Evolutionary conservation across 352 stramenopile species (phyloP).

Genomic region (Phytophthora pisi): DNA sequence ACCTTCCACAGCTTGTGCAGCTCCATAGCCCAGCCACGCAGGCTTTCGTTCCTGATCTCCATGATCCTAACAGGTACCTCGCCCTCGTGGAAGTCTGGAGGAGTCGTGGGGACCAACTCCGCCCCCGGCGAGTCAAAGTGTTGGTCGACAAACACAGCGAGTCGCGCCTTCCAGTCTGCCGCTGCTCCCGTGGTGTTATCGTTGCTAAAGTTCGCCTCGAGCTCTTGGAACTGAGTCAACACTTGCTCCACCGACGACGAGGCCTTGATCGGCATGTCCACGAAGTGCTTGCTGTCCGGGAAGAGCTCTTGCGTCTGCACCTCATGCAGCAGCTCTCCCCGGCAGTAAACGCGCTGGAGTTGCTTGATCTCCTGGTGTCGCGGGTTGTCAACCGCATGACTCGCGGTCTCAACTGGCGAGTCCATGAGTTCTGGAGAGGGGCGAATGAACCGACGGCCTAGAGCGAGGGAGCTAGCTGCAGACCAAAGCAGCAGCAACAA

Average conservation of each 20-base stretch:
- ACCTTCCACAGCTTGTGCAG: slow-evolving; percentile 81
- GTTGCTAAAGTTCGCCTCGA: slow-evolving; percentile 9
- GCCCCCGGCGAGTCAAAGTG: slow-evolving; percentile 69
- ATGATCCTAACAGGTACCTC: slow-evolving; percentile 49
- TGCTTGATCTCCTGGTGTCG: slow-evolving; percentile 28
- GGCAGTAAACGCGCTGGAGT: slow-evolving; percentile 56
- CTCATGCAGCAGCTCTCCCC: slow-evolving; percentile 57
- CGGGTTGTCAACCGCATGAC: slow-evolving; percentile 5
- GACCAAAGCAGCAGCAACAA: slow-evolving; percentile 22
- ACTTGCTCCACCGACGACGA: slow-evolving; percentile 42
- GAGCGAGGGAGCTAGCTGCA: slow-evolving; percentile 6
- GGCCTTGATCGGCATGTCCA: slow-evolving; percentile 86
- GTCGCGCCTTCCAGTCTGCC: slow-evolving; percentile 28
- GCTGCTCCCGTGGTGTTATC: slow-evolving; percentile 7
- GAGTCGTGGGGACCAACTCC: slow-evolving; percentile 47
- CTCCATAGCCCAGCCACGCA: slow-evolving; percentile 64
- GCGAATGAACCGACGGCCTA: slow-evolving; percentile 25
- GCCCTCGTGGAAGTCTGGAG: slow-evolving; percentile 48
- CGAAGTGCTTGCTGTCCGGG: slow-evolving; percentile 89
- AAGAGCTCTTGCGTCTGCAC: slow-evolving; percentile 76
- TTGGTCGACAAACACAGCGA: slow-evolving; percentile 58
- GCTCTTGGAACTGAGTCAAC: slow-evolving; percentile 37
- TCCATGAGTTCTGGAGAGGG: background rate
- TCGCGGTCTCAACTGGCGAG: slow-evolving; percentile 17
- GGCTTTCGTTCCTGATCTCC: slow-evolving; percentile 44